Evolutionary conservation across 306 rosid genomes (phyloP).

Genomic region (Trifolium dubium): DNA sequence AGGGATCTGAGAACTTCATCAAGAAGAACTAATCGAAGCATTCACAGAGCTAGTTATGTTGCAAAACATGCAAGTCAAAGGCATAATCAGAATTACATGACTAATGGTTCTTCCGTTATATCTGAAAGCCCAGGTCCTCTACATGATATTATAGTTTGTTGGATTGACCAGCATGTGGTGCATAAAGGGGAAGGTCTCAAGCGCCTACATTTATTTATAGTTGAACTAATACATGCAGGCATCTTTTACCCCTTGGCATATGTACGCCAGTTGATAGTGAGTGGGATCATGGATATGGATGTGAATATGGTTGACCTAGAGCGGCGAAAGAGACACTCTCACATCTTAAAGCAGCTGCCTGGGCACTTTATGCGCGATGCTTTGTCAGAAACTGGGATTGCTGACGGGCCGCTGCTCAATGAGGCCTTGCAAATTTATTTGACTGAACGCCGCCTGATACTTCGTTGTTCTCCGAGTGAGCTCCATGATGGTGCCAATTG

Average conservation of each 20-base stretch:
- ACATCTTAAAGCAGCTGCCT: constrained; percentile 76
- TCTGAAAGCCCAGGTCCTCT: constrained; percentile 94
- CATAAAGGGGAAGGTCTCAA: constrained; percentile 81
- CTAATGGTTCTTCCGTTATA: constrained; percentile 48
- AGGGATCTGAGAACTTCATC: constrained; percentile 57
- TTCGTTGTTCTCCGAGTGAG: constrained; percentile 53
- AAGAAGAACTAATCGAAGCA: constrained; percentile 48
- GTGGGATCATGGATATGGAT: constrained; percentile 84
- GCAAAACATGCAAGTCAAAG: constrained; percentile 54
- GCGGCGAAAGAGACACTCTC: constrained; percentile 70
- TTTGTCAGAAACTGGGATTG: constrained; percentile 70
- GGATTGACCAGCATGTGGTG: constrained; percentile 97
- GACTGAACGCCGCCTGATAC: constrained; percentile 80
- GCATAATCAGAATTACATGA: constrained; percentile 44
- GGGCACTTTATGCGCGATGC: constrained; percentile 61
- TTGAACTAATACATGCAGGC: constrained; percentile 79
- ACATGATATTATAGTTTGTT: constrained; percentile 89
- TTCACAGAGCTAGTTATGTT: constrained; percentile 38
- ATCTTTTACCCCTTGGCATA: constrained; percentile 85
- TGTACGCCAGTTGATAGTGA: constrained; percentile 89
- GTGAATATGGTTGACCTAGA: constrained; percentile 60
- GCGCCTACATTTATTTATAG: constrained; percentile 75
- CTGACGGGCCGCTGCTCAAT: constrained; percentile 60
- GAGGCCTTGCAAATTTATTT: constrained; percentile 71
- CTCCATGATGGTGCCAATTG: constrained; percentile 43